Evolutionary conservation across 768 basidiomycete genomes (phyloP).

Genomic region (Termitomyces sp.): DNA sequence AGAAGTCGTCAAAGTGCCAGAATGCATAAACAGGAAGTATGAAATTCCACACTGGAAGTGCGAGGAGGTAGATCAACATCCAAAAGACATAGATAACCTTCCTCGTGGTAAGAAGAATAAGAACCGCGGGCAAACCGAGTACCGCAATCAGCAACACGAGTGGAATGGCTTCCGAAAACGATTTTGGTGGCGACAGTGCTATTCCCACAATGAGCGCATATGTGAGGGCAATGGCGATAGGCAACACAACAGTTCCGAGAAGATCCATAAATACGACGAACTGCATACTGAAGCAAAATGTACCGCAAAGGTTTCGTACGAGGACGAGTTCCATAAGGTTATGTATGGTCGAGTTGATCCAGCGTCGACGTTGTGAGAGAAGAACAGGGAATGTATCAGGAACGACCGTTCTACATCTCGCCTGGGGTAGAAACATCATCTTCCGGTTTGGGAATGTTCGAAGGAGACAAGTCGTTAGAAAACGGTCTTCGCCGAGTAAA

Average conservation of each 20-base stretch:
- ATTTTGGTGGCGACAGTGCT: conserved; percentile 71
- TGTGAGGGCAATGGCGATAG: conserved; percentile 89
- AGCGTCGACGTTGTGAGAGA: conserved; percentile 93
- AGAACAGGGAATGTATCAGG: conserved; percentile 93
- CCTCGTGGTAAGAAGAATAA: conserved; percentile 90
- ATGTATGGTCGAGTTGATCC: conserved; percentile 99
- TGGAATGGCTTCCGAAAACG: conserved; percentile 92
- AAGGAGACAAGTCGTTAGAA: conserved; percentile 92
- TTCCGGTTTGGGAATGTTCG: conserved; percentile 98
- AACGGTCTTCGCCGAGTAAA: conserved; percentile 96
- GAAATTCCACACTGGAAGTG: conserved; percentile 96
- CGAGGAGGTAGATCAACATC: conserved; percentile 93
- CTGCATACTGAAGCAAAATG: conserved; percentile 99
- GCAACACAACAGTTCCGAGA: conserved; percentile 85
- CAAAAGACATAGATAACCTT: conserved; percentile 96
- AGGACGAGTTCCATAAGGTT: conserved; percentile 98
- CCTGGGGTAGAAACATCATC: conserved; percentile 99
- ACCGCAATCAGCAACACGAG: conserved; percentile 85
- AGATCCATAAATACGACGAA: conserved; percentile 99
- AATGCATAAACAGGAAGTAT: conserved; percentile 92
- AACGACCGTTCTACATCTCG: conserved; percentile 89
- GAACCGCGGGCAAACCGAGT: conserved; percentile 85
- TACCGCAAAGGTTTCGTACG: conserved; percentile 95
- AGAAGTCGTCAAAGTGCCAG: conserved; percentile 99
- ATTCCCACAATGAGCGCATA: conserved; percentile 82